A percentile compares a stretch with the other conserved stretches of the same genome.
phyloP scores from a whole-genome alignment of 2,329 filamentous ascomycete species.

The Cladophialophora bantiana region DNA sequence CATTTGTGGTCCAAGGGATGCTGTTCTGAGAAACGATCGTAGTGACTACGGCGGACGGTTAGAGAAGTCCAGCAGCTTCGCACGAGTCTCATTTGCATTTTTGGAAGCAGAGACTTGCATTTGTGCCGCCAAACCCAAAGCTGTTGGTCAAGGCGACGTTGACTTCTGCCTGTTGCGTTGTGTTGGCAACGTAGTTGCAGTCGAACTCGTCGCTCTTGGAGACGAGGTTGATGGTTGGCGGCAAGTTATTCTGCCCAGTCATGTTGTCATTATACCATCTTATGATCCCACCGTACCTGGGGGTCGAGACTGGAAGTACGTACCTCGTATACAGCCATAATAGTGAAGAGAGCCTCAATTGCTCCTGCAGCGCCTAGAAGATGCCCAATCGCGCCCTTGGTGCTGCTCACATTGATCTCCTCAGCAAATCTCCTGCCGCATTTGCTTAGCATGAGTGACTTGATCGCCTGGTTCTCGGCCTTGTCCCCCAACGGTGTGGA shows the following conservation, averaged over 20 bases:
- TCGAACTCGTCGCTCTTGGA: conserved; percentile 69
- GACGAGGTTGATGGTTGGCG: conserved; percentile 84
- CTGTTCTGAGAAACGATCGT: neutral
- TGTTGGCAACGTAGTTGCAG: conserved; percentile 83
- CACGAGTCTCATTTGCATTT: conserved; percentile 23
- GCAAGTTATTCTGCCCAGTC: conserved; percentile 70
- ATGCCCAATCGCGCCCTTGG: conserved; percentile 92
- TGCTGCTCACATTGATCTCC: conserved; percentile 85
- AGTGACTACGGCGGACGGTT: neutral
- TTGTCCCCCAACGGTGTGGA: conserved; percentile 71
- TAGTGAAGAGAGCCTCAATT: conserved; percentile 84
- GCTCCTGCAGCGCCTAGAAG: conserved; percentile 89
- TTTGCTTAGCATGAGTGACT: conserved; percentile 74
- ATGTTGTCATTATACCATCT: neutral
- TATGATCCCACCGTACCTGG: neutral
- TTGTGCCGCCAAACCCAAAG: conserved; percentile 97
- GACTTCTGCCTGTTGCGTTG: conserved; percentile 73
- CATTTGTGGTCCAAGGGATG: neutral
- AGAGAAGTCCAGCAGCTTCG: neutral
- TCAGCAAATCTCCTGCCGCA: conserved; percentile 68
- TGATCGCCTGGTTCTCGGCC: conserved; percentile 86
- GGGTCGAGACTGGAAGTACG: conserved; percentile 44
- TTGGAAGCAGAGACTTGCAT: conserved; percentile 71
- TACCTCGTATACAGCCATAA: conserved; percentile 81
- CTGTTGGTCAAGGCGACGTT: conserved; percentile 87